Evolutionary conservation across 2,329 filamentous ascomycete genomes (phyloP).

Genomic region (Epichloe festucae): DNA sequence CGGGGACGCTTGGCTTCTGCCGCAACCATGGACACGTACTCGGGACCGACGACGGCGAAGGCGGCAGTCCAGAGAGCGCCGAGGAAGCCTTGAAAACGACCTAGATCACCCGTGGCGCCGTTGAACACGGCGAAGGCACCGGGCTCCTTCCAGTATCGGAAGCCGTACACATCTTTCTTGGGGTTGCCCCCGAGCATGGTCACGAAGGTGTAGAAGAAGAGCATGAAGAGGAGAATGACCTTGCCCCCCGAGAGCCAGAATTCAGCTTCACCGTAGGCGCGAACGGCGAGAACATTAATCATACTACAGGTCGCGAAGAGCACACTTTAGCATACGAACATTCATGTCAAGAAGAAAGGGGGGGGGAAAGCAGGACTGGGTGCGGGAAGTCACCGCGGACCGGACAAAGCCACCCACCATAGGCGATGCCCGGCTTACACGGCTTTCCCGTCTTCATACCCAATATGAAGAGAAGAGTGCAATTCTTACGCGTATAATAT

Average conservation of each 20-base stretch:
- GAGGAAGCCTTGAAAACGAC: conserved; percentile 58
- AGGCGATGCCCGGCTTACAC: not conserved
- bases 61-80: conserved; percentile 51
- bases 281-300: conserved; percentile 53
- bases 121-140: conserved; percentile 38
- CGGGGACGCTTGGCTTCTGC: conserved; percentile 55
- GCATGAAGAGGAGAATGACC: conserved; percentile 50
- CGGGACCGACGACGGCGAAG: conserved; percentile 53
- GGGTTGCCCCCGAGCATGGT: conserved; percentile 76
- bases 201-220: conserved; percentile 66
- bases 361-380: not conserved
- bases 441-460: not conserved
- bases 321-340: conserved; percentile 16
- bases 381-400: not conserved
- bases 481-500: conserved; percentile 41
- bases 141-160: conserved; percentile 48
- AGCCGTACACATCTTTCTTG: conserved; percentile 52
- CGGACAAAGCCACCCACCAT: not conserved
- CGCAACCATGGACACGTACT: conserved; percentile 56
- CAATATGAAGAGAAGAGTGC: conserved; percentile 1
- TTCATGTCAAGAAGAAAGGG: not conserved
- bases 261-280: conserved; percentile 57
- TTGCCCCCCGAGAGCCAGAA: conserved; percentile 55
- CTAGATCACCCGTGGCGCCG: conserved; percentile 41
- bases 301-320: conserved; percentile 20